Percentiles rank a stretch among this genome's conserved stretches.
These are phyloP conservation scores for Cerrena zonata DNA, from an alignment of 1,284 basidiomycete genomes.

Conservation along the genomic window DNA sequence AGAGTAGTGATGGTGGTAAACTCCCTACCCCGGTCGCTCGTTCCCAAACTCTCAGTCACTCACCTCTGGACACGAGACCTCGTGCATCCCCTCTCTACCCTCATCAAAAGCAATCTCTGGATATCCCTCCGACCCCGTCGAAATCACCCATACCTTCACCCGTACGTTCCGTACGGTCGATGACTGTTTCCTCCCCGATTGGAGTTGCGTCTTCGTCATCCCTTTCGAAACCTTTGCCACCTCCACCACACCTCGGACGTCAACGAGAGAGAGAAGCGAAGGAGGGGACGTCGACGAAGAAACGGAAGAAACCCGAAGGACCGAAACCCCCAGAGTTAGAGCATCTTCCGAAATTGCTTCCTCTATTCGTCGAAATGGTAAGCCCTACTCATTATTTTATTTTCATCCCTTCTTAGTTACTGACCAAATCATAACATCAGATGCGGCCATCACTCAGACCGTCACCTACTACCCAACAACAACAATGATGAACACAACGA, in stretches of 20 bases:
- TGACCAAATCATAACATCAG: too few species aligned
- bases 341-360: slow-evolving; percentile 72
- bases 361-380: slow-evolving; percentile 87
- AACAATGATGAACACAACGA: too few species aligned
- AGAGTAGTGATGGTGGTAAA: slow-evolving; percentile 7
- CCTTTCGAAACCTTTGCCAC: slow-evolving; percentile 1
- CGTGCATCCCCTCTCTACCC: slow-evolving; percentile 7
- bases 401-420: background rate
- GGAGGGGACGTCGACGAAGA: slow-evolving; percentile 10
- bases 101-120: slow-evolving; percentile 13
- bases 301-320: slow-evolving; percentile 32
- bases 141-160: slow-evolving; percentile 8
- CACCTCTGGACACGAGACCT: slow-evolving; percentile 7
- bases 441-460: slow-evolving; percentile 6
- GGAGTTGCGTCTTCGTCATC: slow-evolving; percentile 9
- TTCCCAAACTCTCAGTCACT: slow-evolving; percentile 26
- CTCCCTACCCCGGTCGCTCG: slow-evolving; percentile 13
- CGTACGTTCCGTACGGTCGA: slow-evolving; percentile 9
- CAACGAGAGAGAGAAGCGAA: background rate
- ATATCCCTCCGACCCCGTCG: slow-evolving; percentile 6
- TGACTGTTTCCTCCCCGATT: slow-evolving; percentile 6
- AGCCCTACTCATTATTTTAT: slow-evolving; percentile 24
- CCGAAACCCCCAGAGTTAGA: slow-evolving; percentile 73
- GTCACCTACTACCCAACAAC: background rate
- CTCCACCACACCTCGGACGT: background rate